phyloP scores from a whole-genome alignment of 2,329 filamentous ascomycete genomes.

The Talaromyces sp. region DNA sequence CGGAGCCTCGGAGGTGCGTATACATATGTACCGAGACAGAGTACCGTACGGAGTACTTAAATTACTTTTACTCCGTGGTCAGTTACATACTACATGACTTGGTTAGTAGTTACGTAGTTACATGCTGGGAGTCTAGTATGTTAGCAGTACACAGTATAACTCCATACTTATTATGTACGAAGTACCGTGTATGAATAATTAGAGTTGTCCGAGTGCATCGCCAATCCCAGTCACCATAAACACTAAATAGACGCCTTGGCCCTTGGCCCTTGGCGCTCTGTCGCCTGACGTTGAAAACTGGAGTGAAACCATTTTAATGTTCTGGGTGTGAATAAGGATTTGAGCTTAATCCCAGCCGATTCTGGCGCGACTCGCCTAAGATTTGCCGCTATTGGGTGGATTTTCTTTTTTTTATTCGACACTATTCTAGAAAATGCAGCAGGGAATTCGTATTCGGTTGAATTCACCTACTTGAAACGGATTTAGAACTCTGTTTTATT shows the following conservation, averaged over 20 bases:
- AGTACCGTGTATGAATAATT: too few species aligned
- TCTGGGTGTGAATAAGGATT: not conserved
- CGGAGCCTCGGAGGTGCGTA: too few species aligned
- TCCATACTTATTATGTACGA: too few species aligned
- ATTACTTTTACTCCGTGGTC: too few species aligned
- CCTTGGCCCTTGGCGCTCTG: conserved; percentile 3
- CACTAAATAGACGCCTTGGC: conserved; percentile 1
- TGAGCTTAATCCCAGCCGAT: not conserved
- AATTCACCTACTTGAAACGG: not conserved
- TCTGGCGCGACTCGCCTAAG: conserved; percentile 1
- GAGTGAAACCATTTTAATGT: not conserved
- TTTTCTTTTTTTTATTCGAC: not conserved
- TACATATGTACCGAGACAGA: too few species aligned
- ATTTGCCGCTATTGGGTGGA: conserved; percentile 6
- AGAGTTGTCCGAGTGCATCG: not conserved
- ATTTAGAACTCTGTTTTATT: not conserved
- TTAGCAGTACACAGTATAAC: too few species aligned
- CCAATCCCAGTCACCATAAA: not conserved
- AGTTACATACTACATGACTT: too few species aligned
- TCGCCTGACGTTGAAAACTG: not conserved
- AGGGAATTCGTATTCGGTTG: not conserved
- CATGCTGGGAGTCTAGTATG: too few species aligned
- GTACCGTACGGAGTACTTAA: too few species aligned
- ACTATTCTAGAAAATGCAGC: not conserved
- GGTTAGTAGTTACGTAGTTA: too few species aligned